A percentile compares a stretch with the other conserved stretches of the same genome.
Conservation (phyloP, 306 rosid genomes). For the Senna siamea region DNA sequence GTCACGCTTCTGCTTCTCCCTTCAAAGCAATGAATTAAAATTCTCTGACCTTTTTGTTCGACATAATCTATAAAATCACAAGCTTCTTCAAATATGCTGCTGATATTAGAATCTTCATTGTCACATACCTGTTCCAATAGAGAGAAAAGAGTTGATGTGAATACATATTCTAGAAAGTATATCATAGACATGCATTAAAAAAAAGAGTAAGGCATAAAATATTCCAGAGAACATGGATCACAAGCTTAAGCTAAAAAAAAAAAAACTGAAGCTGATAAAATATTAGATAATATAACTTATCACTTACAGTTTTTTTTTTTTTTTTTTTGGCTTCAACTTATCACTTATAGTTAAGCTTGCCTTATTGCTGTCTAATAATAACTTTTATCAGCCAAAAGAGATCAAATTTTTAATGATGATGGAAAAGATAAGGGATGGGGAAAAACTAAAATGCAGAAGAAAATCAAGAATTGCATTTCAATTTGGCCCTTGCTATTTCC, state of each 20-base stretch:
- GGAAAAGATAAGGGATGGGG: neutral
- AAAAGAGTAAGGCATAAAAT: neutral
- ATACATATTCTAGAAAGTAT: constrained; percentile 5
- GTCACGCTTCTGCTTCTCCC: constrained; percentile 97
- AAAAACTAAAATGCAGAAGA: neutral
- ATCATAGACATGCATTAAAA: no score
- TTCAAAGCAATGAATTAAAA: constrained; percentile 93
- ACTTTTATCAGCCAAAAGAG: neutral
- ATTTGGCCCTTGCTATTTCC: neutral
- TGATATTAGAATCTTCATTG: constrained; percentile 66
- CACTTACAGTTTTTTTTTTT: no score
- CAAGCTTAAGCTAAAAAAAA: constrained; percentile 1
- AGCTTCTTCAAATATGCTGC: constrained; percentile 85
- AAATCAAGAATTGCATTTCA: neutral
- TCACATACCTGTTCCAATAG: constrained; percentile 66
- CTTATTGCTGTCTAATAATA: neutral
- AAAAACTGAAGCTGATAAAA: neutral
- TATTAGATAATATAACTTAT: no score
- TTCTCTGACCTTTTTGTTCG: constrained; percentile 69
- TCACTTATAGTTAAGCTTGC: neutral
- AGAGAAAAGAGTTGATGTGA: constrained; percentile 25
- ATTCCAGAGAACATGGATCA: neutral
- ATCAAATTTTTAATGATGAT: neutral
- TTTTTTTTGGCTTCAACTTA: no score
- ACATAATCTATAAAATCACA: constrained; percentile 70